phyloP scores from a whole-genome alignment of 164 flowering plant species.

The Piper betle region DNA sequence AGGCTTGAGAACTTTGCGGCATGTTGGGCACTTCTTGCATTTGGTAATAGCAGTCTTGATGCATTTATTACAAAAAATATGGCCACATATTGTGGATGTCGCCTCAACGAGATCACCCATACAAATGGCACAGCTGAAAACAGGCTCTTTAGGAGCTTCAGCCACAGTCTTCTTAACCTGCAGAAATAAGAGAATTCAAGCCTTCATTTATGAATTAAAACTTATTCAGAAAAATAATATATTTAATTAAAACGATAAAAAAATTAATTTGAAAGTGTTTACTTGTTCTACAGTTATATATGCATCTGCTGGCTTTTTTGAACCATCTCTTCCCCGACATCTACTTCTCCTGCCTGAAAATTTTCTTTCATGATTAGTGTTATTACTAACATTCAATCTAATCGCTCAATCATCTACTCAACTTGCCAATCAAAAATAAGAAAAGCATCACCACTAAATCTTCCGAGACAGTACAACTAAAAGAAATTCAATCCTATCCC shows the following conservation, averaged over 20 bases:
- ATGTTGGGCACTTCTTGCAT: conserved; percentile 76
- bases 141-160: conserved; percentile 37
- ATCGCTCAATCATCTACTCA: conserved; percentile 6
- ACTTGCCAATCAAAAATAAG: neutral
- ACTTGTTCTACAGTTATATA: neutral
- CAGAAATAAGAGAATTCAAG: too few species aligned
- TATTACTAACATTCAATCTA: conserved; percentile 15
- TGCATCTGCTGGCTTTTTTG: conserved; percentile 9
- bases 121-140: conserved; percentile 59
- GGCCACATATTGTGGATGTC: conserved; percentile 82
- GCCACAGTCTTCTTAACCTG: neutral
- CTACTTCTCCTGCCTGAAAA: conserved; percentile 2
- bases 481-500: too few species aligned
- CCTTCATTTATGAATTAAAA: neutral
- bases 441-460: neutral
- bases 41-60: conserved; percentile 49
- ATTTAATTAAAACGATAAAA: neutral
- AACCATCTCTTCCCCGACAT: conserved; percentile 7
- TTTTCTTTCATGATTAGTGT: conserved; percentile 9
- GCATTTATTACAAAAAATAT: conserved; percentile 83
- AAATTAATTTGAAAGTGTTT: neutral
- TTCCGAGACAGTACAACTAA: neutral
- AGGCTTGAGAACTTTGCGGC: conserved; percentile 43
- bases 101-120: conserved; percentile 59
- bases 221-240: neutral